Base-by-base conservation (phyloP, 495 filamentous ascomycete genomes). In the Letharia lupina region DNA sequence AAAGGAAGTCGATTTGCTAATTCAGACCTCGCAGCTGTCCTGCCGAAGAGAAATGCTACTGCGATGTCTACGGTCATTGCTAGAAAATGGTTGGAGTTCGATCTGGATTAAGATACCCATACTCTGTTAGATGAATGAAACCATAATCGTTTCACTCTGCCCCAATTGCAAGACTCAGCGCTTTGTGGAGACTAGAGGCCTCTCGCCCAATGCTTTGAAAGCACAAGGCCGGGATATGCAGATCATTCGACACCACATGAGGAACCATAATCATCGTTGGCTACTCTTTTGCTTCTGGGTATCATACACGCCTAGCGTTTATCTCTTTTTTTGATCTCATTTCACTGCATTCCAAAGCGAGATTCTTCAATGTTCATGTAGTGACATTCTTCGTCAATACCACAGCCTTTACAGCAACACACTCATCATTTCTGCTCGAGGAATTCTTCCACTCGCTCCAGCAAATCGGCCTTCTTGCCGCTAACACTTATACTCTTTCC, bases 401-500 rank as follows among this genome's bases (percentile, higher is more conserved):
- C 9, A 18, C 2, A 48, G 41, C 39, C 40, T 18, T 48, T 13
- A 28, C 12, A 12, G 45, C 18, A 59, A 47, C 16, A 39, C 50
- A 45, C 37, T 39, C 31, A 18, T 59, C 54, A 71, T 68, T 84
- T 85, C 42, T 74, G 67, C 71, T 95, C 91, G 63, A 93, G 85
- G 75, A 83, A 90, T 67, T 87, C 82, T 73, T 93, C 89, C 20
- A 96, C 80, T 50, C 84, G 84, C 56, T 93, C 89, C 4, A 96
- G 74, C 20, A 97, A 77, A 58, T 94, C 88, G 6, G 80, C 83
- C 75, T 97, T 97, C 76, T 90, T 89, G 0, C 91, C 62, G 37
- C 68, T 90, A 31, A 82, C 77, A 56, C 80, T 77, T 23, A 91
- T 73, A 9, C 85, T 84, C 68, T 89, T 89, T 6, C 76, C 76